Evolutionary conservation across 805 yeast species (phyloP), one percentile per base, ranked within the genome.

Genomic region (Scheffersomyces coipomensis): DNA sequence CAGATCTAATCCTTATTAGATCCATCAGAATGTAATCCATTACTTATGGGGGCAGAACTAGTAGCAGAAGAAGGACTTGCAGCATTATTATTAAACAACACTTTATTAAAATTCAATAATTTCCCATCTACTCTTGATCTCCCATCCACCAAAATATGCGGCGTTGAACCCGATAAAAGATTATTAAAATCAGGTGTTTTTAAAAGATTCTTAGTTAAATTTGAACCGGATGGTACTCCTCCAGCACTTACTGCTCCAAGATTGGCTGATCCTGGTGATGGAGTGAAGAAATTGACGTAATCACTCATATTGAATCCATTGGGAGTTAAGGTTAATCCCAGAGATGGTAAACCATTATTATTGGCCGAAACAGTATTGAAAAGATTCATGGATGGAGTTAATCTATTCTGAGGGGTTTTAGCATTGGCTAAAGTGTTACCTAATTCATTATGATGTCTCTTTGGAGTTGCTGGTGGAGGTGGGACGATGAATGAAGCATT

Each of bases 271-370:
- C 71, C 68, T 2, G 85, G 85, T 8, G 86, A 79, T 3, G 93
- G 93, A 1, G 90, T 81, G 55, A 83, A 82, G 46, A 85, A 73
- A 55, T 87, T 84, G 27, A 88, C 84, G 56, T 85, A 87, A 56
- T 87, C 96, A 55, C 79, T 82, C 81, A 87, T 79, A 59, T 87
- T 86, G 65, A 87, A 86, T 2, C 83, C 85, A 1, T 84, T 84
- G 0, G 86, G 83, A 7, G 75, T 60, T 23, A 71, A 68, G 11
- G 73, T 69, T 30, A 69, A 50, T 0, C 74, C 74, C 2, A 66
- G 62, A 2, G 73, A 67, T 3, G 74, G 75, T 26, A 68, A 53
- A 7, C 66, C 70, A 17, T 48, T 51, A 27, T 47, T 45, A 24
- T 51, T 51, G n/a, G 47, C 53, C 2, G 37, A 33, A 9, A 49